Base-by-base conservation (phyloP, 2,329 filamentous ascomycete species). In the Xylogone sp. region DNA sequence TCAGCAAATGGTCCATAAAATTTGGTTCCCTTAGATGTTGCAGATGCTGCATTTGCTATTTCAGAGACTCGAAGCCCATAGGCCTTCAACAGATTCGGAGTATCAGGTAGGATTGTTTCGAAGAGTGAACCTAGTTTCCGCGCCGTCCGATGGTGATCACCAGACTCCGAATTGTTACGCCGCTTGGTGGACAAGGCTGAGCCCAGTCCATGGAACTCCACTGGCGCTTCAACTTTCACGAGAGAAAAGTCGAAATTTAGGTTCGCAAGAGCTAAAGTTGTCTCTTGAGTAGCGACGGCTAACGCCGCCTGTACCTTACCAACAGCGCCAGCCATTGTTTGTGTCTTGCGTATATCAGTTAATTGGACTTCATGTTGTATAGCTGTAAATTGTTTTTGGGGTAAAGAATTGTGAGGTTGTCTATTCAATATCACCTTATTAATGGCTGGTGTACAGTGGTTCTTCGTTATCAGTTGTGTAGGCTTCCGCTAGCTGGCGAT, bases 181-280 rank as follows among this genome's bases (percentile, higher is more conserved):
- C 72, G 55, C 3, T 46, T 55, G 1, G 19, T 18, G 0, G 71
- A 68, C 0, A 77, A 51, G 0, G 51, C 34, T 0, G 49, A 42
- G 0, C 69, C 70, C 0, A 76, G 22, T 0, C 43, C 58, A 18
- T 59, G 54, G 39, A 64, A 74, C 51, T 75, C 72, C 10, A 46
- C 47, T 0, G 73, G 72, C 1, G 72, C 69, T 49, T 74, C 68
- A 2, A 65, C 48, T 51, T 73, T 74, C 39, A 71, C 50, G 1
- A 76, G 52, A 0, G 69, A 62, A 51, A 76, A 75, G 48, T 76
- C 71, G 51, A 74, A 67, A 49, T 76, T 74, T 1, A 59, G 42
- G 21, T 50, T 55, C 20, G 48, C 53, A 8, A 54, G 20, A 3
- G 52, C 22, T 31, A 50, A 27, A 18, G 47, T 27, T 27, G 24